phyloP scores from a whole-genome alignment of 2,329 filamentous ascomycete species.

The Ceratocystis lukuohia region DNA sequence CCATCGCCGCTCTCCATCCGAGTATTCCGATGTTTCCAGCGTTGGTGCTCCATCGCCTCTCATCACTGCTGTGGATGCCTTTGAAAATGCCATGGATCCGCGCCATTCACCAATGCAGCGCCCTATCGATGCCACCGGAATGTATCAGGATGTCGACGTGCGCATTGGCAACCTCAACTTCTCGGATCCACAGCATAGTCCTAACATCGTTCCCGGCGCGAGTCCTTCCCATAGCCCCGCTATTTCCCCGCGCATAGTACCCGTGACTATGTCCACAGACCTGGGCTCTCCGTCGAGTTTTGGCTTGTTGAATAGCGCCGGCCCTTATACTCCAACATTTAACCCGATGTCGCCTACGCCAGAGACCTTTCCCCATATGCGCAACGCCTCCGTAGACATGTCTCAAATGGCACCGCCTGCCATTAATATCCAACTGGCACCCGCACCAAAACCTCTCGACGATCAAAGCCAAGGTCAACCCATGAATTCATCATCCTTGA shows the following conservation, averaged over 20 bases:
- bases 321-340: constrained; percentile 7
- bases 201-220: constrained; percentile 49
- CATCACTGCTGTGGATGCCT: constrained; percentile 61
- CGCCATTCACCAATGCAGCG: constrained; percentile 68
- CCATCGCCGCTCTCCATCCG: constrained; percentile 79
- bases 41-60: constrained; percentile 62
- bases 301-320: constrained; percentile 9
- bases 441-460: constrained; percentile 35
- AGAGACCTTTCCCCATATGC: constrained; percentile 41
- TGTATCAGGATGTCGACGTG: constrained; percentile 19
- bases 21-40: constrained; percentile 82
- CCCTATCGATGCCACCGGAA: constrained; percentile 54
- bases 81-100: constrained; percentile 47
- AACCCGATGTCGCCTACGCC: constrained; percentile 11
- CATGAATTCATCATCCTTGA: constrained; percentile 58
- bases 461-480: constrained; percentile 34
- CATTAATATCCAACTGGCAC: constrained; percentile 88
- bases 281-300: constrained; percentile 11
- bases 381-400: constrained; percentile 42
- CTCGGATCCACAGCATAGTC: constrained; percentile 53
- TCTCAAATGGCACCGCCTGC: constrained; percentile 79
- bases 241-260: constrained; percentile 48
- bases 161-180: constrained; percentile 70
- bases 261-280: constrained; percentile 29
- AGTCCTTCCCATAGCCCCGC: constrained; percentile 67